Conservation (phyloP, 306 rosid genomes). For the Trifolium repens region DNA sequence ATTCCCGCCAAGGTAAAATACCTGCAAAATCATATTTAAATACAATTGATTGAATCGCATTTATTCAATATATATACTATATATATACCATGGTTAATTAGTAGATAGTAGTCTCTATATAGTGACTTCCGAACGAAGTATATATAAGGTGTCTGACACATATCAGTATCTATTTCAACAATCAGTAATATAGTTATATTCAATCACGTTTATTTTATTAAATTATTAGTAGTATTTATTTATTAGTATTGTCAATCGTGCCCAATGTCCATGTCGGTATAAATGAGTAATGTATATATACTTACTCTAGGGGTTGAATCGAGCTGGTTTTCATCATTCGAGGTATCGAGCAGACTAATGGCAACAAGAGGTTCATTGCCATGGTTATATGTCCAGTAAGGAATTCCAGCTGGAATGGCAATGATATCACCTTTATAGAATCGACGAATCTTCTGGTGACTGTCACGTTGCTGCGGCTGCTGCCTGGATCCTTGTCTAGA, state of each 20-base stretch:
- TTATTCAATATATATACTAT: no score
- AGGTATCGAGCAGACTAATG: conserved; percentile 50
- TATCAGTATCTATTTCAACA: no score
- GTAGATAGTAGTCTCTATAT: no score
- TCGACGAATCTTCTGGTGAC: conserved; percentile 45
- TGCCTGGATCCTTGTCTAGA: not conserved
- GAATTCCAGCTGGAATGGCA: conserved; percentile 44
- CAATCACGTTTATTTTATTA: no score
- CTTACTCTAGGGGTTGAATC: conserved; percentile 63
- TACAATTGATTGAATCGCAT: no score
- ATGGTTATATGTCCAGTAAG: conserved; percentile 49
- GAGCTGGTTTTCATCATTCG: conserved; percentile 61
- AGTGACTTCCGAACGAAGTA: no score
- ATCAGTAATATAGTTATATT: no score
- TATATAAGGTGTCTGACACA: no score
- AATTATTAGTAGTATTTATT: no score
- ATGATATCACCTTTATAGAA: conserved; percentile 35
- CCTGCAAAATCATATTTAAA: conserved; percentile 32
- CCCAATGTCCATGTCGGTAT: no score
- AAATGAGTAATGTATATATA: not conserved
- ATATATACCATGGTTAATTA: no score
- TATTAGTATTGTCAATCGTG: no score
- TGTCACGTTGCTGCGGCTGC: not conserved
- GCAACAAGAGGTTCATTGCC: conserved; percentile 37
- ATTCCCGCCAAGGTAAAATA: conserved; percentile 67